These are phyloP conservation scores for Stagonosporopsis cucurbitacearum DNA, from an alignment of 2,329 filamentous ascomycete species.

Conservation along the genomic window DNA sequence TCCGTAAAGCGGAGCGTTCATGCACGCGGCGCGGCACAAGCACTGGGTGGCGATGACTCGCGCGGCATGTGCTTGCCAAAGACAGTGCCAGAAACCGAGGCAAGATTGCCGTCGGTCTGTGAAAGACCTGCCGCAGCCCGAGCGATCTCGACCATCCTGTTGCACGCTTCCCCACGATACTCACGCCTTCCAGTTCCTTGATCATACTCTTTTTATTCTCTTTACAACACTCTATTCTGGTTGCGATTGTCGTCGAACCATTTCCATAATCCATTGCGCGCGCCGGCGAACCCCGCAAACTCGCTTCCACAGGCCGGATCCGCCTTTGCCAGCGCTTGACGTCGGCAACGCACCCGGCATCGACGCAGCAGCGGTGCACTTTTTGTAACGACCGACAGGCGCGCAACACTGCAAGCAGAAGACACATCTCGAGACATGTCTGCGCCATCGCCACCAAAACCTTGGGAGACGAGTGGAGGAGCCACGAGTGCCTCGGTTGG, in stretches of 20 bases:
- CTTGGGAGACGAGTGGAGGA: constrained; percentile 86
- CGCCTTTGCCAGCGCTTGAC: constrained; percentile 22
- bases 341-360: constrained; percentile 13
- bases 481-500: constrained; percentile 52
- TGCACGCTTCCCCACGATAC: constrained; percentile 5
- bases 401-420: constrained; percentile 36
- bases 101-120: constrained; percentile 27
- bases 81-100: constrained; percentile 33
- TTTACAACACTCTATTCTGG: neutral
- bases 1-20: constrained; percentile 14
- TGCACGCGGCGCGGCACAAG: constrained; percentile 6
- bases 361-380: constrained; percentile 20
- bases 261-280: constrained; percentile 4
- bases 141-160: constrained; percentile 15
- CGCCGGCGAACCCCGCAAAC: constrained; percentile 35
- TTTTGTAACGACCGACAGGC: constrained; percentile 19
- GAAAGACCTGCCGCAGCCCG: constrained; percentile 30
- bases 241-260: neutral
- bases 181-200: constrained; percentile 2
- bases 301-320: constrained; percentile 23
- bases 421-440: constrained; percentile 55
- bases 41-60: constrained; percentile 25
- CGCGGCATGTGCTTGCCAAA: constrained; percentile 32
- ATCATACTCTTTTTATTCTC: constrained; percentile 9
- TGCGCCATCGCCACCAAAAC: constrained; percentile 86